These are phyloP conservation scores for Rubus idaeus DNA, from an alignment of 306 rosid genomes.

Conservation along the genomic window DNA sequence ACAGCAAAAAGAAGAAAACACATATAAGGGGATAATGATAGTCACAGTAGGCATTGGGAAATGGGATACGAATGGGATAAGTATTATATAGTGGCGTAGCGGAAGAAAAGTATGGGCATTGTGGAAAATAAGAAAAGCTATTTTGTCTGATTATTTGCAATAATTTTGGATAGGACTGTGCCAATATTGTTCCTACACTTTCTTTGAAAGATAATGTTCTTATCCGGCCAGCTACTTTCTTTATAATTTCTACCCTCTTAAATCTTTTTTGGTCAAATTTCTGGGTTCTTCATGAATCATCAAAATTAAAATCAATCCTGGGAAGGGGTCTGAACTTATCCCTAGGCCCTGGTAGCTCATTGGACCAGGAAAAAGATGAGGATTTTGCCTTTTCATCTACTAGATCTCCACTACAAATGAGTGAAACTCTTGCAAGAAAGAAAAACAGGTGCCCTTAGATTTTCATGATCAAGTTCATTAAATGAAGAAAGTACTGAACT, in stretches of 20 bases:
- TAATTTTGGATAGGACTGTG: not conserved
- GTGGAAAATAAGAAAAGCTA: not conserved
- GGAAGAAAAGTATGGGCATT: conserved; percentile 1
- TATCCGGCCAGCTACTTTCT: not conserved
- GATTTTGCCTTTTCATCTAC: not conserved
- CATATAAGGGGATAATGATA: not conserved
- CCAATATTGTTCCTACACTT: not conserved
- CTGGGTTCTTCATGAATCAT: not conserved
- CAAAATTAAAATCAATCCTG: not conserved
- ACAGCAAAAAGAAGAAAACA: not conserved
- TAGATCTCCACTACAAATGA: not conserved
- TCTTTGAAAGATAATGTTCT: not conserved
- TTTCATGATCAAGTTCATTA: not conserved
- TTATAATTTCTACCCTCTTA: not conserved
- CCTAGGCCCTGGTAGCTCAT: no score
- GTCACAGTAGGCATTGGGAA: not conserved
- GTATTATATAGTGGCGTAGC: not conserved
- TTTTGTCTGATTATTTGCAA: conserved; percentile 5
- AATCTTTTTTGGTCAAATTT: not conserved
- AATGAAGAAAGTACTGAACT: not conserved
- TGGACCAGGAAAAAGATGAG: not conserved
- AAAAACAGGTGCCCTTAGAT: not conserved
- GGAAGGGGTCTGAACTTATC: no score
- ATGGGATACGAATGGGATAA: not conserved
- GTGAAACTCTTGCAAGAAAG: not conserved